These are phyloP conservation scores for Aeminium ludgeri DNA, from an alignment of 495 filamentous ascomycete species.

Conservation along the genomic window DNA sequence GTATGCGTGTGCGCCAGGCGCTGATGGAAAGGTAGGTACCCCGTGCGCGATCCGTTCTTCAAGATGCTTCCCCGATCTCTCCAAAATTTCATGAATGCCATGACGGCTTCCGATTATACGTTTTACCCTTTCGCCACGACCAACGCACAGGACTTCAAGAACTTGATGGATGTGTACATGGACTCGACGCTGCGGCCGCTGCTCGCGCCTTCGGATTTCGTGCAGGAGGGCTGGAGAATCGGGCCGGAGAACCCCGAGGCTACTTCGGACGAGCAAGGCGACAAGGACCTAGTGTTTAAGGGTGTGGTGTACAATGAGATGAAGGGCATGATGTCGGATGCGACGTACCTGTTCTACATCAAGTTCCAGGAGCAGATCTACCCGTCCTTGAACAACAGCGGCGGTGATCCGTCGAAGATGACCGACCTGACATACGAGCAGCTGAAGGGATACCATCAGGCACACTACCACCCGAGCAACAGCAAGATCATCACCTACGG, in stretches of 20 bases:
- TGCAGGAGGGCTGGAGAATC: slow-evolving; percentile 90
- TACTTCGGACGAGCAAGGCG: slow-evolving; percentile 25
- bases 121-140: slow-evolving; percentile 96
- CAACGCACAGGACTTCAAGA: slow-evolving; percentile 88
- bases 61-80: slow-evolving; percentile 97
- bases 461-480: slow-evolving; percentile 94
- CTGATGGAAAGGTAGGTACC: slow-evolving; percentile 46
- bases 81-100: slow-evolving; percentile 98
- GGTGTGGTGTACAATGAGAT: slow-evolving; percentile 99
- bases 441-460: slow-evolving; percentile 65
- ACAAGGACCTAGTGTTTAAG: slow-evolving; percentile 66
- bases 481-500: slow-evolving; percentile 91
- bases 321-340: slow-evolving; percentile 98
- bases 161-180: slow-evolving; percentile 89
- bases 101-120: slow-evolving; percentile 92
- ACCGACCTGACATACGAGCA: slow-evolving; percentile 84
- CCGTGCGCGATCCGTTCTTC: slow-evolving; percentile 94
- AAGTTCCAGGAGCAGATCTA: slow-evolving; percentile 87
- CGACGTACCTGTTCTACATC: slow-evolving; percentile 89
- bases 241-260: slow-evolving; percentile 73
- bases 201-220: slow-evolving; percentile 77
- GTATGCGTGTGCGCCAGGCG: neutral
- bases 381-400: slow-evolving; percentile 84
- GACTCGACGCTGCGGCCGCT: slow-evolving; percentile 85
- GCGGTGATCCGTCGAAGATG: slow-evolving; percentile 88